Percentiles rank a stretch among this genome's conserved stretches.
Evolutionary conservation across 2,329 filamentous ascomycete species (phyloP).

Genomic region (Verticillium nubilum): DNA sequence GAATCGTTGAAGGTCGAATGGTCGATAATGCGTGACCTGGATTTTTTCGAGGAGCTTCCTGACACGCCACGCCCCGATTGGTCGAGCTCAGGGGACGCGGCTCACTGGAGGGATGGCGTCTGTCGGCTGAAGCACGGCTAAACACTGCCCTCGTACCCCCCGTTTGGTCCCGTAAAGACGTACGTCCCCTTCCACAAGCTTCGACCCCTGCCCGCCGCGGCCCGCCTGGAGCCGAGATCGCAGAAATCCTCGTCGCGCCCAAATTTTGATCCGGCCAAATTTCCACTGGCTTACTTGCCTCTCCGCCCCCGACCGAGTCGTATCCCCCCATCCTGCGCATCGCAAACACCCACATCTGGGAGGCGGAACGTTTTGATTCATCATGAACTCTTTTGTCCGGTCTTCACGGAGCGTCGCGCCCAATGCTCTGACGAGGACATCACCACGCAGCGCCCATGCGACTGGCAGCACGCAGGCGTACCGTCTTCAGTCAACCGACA

Average conservation of each 20-base stretch:
- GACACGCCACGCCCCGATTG: not conserved
- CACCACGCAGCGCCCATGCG: constrained; percentile 31
- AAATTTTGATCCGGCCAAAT: constrained; percentile 28
- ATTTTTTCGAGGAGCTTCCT: not conserved
- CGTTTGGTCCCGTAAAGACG: not conserved
- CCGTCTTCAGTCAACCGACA: constrained; percentile 33
- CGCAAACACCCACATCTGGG: constrained; percentile 21
- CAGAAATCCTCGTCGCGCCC: constrained; percentile 12
- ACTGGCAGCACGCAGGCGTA: constrained; percentile 37
- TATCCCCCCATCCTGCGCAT: constrained; percentile 15
- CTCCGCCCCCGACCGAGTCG: constrained; percentile 5
- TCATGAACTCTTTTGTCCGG: constrained; percentile 40
- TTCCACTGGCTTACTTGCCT: constrained; percentile 18
- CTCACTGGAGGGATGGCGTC: not conserved
- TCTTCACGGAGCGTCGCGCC: constrained; percentile 37
- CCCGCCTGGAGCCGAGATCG: constrained; percentile 1
- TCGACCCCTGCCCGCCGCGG: not conserved
- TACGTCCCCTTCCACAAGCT: not conserved
- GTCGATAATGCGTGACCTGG: not conserved
- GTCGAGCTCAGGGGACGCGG: not conserved
- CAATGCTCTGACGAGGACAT: constrained; percentile 33
- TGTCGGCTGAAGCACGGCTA: not conserved
- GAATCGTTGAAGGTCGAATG: not conserved
- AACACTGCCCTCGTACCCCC: not conserved
- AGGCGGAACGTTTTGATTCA: constrained; percentile 20